Evolutionary conservation across 805 yeast species (phyloP), one percentile per base, ranked within the genome.

Genomic region (Starmerella khaoyaiensis): DNA sequence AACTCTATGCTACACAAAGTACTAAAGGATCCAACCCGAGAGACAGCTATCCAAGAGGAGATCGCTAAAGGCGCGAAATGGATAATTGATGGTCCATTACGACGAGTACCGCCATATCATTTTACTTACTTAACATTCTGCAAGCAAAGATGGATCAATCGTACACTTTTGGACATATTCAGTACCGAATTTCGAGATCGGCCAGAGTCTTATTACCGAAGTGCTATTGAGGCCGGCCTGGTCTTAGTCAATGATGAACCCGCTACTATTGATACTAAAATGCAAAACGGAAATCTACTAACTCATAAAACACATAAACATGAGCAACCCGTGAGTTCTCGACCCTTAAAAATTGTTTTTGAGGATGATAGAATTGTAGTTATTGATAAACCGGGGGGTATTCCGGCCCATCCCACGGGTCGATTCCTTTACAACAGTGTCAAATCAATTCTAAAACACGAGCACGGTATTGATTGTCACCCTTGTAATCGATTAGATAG

Each of bases 331-430:
- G 86, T 86, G 58, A 78, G 37, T 25, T 63, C 57, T 41, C 60
- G 39, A 52, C 68, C 70, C 0, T 74, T 83, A 33, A 67, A 69
- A 37, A 71, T 81, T 18, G 79, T 86, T 0, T 68, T 66, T 53
- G 81, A 84, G 51, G 76, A 82, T 54, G 83, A 77, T 6, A 71
- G 79, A 34, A 55, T 83, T 17, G 64, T 90, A 4, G 93, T 80
- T 3, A 76, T 90, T 17, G 94, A 87, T 56, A 90, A 90, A 47
- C 98, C 98, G 0, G 70, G 90, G 4, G 96, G 98, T 0, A 68
- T 90, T 2, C 96, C 98, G 0, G 94, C 82, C 0, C 98, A 90
- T 56, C 97, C 98, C 3, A 79, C 95, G 0, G 98, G 97, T 3
- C 48, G 64, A 39, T 87, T 74, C 58, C 62, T 87, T 40, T 81